Conservation (phyloP, 768 basidiomycete genomes). For the Amanita rimosa region DNA sequence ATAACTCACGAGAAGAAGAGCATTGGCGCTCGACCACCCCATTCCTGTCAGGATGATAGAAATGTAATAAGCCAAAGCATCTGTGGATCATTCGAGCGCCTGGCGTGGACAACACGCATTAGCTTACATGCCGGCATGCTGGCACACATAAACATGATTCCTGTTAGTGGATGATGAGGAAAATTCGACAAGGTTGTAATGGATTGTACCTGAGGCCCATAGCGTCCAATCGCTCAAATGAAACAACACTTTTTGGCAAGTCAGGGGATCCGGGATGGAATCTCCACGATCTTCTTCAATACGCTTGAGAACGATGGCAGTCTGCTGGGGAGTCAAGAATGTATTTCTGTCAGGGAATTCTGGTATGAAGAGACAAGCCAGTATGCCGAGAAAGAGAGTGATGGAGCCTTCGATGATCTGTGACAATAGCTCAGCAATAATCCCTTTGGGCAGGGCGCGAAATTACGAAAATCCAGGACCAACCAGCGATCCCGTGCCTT, state of each 20-base stretch:
- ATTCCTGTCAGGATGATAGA: slow-evolving; percentile 34
- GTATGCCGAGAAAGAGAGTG: slow-evolving; percentile 27
- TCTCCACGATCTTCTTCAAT: slow-evolving; percentile 42
- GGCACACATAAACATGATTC: slow-evolving; percentile 32
- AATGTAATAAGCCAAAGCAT: slow-evolving; percentile 34
- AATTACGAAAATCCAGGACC: slow-evolving; percentile 41
- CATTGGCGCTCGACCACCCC: slow-evolving; percentile 25
- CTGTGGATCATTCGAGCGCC: slow-evolving; percentile 10
- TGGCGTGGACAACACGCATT: not conserved
- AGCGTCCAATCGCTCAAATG: slow-evolving; percentile 35
- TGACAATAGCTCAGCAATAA: not conserved
- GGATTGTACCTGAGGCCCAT: slow-evolving; percentile 29
- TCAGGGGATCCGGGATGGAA: slow-evolving; percentile 31
- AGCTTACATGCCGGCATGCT: slow-evolving; percentile 30
- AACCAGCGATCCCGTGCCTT: slow-evolving; percentile 27
- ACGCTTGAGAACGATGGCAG: slow-evolving; percentile 30
- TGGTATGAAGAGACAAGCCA: slow-evolving; percentile 31
- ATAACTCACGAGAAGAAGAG: slow-evolving; percentile 30
- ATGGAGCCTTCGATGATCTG: slow-evolving; percentile 33
- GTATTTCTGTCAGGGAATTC: slow-evolving; percentile 37
- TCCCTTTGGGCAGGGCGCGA: not conserved
- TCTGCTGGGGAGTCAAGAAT: slow-evolving; percentile 32
- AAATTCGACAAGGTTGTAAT: not conserved
- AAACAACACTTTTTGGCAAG: slow-evolving; percentile 20
- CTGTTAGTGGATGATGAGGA: slow-evolving; percentile 11